Conservation (phyloP, 768 basidiomycete genomes). For the Sistotremastrum niveocremeum region DNA sequence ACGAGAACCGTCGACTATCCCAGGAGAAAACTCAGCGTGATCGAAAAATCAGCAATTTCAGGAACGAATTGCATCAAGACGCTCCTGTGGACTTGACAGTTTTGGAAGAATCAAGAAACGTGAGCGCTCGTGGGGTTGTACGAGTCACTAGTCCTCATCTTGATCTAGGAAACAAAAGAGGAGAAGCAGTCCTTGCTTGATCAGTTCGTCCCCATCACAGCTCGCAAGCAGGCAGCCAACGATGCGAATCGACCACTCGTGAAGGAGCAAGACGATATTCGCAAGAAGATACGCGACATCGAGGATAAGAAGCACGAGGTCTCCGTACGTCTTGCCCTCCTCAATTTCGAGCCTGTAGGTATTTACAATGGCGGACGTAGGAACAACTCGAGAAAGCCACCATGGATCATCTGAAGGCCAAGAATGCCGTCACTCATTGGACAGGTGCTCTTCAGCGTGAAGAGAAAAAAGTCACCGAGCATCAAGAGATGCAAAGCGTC, state of each 20-base stretch:
- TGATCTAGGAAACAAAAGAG: conserved; percentile 35
- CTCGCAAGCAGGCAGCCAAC: conserved; percentile 35
- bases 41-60: not conserved
- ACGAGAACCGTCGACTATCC: not conserved
- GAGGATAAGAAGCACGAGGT: conserved; percentile 28
- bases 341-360: not conserved
- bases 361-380: conserved; percentile 21
- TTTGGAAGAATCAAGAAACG: conserved; percentile 27
- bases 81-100: conserved; percentile 49
- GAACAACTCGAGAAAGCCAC: conserved; percentile 35
- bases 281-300: conserved; percentile 37
- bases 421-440: conserved; percentile 35
- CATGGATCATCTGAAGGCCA: conserved; percentile 33
- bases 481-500: conserved; percentile 32
- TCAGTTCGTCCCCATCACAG: conserved; percentile 36
- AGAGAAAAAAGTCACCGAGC: conserved; percentile 27
- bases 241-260: conserved; percentile 30
- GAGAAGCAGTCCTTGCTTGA: conserved; percentile 34
- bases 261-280: conserved; percentile 31
- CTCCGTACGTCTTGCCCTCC: conserved; percentile 24
- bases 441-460: conserved; percentile 39
- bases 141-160: not conserved
- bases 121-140: not conserved
- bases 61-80: conserved; percentile 48
- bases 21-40: not conserved